Evolutionary conservation across 305 asterid genomes (phyloP), one percentile per base, ranked within the genome.

Genomic region (Solanum hybrid): DNA sequence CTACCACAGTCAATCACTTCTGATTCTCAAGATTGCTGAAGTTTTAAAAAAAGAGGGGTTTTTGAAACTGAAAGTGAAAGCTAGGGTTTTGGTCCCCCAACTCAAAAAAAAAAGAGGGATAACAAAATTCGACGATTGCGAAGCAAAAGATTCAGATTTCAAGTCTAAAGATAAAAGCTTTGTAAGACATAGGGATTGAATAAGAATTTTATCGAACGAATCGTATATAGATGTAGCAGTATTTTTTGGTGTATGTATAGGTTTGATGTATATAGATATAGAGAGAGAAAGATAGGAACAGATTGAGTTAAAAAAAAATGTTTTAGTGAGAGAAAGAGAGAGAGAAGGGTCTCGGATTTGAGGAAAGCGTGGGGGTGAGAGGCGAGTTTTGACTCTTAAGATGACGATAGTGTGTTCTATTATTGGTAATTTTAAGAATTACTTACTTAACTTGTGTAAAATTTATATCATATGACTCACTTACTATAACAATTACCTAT

Each of bases 51-150:
- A 89, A 90, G 38, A 85, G 84, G 92, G 90, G 40, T 6, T 29
- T 91, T 90, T 90, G 78, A 91, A 81, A 87, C 89, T 89, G 84
- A 72, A 90, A 80, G 88, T 37, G 72, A 80, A 89, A 93, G 89
- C 95, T 95, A 94, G 97, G 96, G 96, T 94, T 95, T 94, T 94
- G 92, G 66, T 89, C 87, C 71, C 69, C 81, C 79, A 71, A 51
- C 88, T 88, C 86, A 87, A 51, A 51, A 51, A 51, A 87, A 77
- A 87, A 72, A 72, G 4, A 24, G 16, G 75, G 75, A 24, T 2
- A 69, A 29, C 22, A 60, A 87, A 88, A 91, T 91, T 90, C 31
- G 87, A 20, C 38, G 73, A 92, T 86, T 90, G 85, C 22, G 88
- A 86, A 86, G 73, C 42, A 76, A 87, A 56, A 85, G 36, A 81